Conservation (phyloP, 2,329 filamentous ascomycete species). For the Fusarium luffae region DNA sequence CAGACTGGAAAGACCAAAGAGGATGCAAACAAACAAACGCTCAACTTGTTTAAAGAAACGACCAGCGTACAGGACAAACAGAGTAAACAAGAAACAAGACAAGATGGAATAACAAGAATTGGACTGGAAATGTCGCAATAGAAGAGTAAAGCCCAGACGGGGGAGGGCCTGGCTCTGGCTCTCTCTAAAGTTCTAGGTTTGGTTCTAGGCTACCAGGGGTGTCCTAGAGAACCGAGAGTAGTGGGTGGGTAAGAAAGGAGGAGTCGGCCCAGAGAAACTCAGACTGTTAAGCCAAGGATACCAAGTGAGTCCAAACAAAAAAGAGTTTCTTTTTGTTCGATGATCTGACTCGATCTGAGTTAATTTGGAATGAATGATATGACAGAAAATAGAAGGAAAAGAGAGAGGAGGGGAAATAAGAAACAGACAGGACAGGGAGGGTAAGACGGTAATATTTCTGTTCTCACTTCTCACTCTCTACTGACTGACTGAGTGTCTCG, state of each 20-base stretch:
- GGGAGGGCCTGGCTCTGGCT: slow-evolving; percentile 23
- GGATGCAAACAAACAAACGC: slow-evolving; percentile 12
- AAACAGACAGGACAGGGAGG: slow-evolving; percentile 8
- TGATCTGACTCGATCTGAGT: not conserved
- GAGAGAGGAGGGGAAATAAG: slow-evolving; percentile 1
- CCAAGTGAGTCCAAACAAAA: slow-evolving; percentile 10
- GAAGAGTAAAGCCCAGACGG: slow-evolving; percentile 4
- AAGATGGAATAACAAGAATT: slow-evolving; percentile 10
- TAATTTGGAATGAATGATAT: slow-evolving; percentile 15
- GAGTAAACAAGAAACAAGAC: slow-evolving; percentile 30
- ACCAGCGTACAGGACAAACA: slow-evolving; percentile 33
- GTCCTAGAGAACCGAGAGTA: slow-evolving; percentile 38
- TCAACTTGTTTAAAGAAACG: slow-evolving; percentile 14
- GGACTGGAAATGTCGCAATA: slow-evolving; percentile 40
- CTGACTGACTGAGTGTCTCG: not conserved
- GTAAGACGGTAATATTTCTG: slow-evolving; percentile 25
- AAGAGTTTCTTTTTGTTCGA: not conserved
- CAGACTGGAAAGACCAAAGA: slow-evolving; percentile 15
- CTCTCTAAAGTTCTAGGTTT: slow-evolving; percentile 12
- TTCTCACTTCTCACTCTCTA: not conserved
- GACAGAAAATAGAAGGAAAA: not conserved
- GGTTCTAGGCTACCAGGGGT: slow-evolving; percentile 30
- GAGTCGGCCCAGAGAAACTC: slow-evolving; percentile 22
- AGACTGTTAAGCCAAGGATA: slow-evolving; percentile 15
- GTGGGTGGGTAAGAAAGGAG: slow-evolving; percentile 33